Evolutionary conservation across 1,284 basidiomycete genomes (phyloP), one percentile per base, ranked within the genome.

Genomic region (Naganishia liquefaciens): DNA sequence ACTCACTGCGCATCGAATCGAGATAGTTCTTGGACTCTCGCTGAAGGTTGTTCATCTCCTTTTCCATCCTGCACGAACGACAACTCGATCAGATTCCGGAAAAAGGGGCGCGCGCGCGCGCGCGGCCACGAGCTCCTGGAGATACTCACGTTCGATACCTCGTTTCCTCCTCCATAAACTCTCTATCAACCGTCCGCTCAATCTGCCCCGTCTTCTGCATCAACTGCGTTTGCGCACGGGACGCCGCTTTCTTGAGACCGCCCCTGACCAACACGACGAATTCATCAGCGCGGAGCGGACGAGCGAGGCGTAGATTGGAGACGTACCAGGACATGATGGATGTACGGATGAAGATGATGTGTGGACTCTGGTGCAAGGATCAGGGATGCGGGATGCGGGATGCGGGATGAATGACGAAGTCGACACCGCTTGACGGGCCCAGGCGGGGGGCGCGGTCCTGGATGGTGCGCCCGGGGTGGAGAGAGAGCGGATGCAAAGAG

Each of bases 121-220:
- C n/a, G n/a, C n/a, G n/a, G n/a, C n/a, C n/a, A n/a, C n/a, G n/a
- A n/a, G n/a, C n/a, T n/a, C n/a, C n/a, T n/a, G n/a, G n/a, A n/a
- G 30, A 4, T 11, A 84, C 93, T 77, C 81, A 93, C 89, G 84
- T 86, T 79, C 88, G 87, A 82, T 88, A 99, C 76, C 92, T 92
- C 54, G 86, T 85, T 76, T 96, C 92, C 78, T 97, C 93, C 66
- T 95, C 89, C 37, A 88, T 84, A 76, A 97, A 99, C 75, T 97
- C 93, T 64, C 89, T 82, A 79, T 99, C 95, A 30, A 97, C 85
- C 0, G 95, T 99, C 37, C 92, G 84, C 76, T 99, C 95, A 65
- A 99, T 90, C 80, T 98, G 93, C 66, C 94, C 94, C 1, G 94
- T 97, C 86, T 95, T 95, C 83, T 95, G 92, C 79, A 94, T 85